phyloP scores from a whole-genome alignment of 2,329 filamentous ascomycete species.

The Sclerotinia subarctica region DNA sequence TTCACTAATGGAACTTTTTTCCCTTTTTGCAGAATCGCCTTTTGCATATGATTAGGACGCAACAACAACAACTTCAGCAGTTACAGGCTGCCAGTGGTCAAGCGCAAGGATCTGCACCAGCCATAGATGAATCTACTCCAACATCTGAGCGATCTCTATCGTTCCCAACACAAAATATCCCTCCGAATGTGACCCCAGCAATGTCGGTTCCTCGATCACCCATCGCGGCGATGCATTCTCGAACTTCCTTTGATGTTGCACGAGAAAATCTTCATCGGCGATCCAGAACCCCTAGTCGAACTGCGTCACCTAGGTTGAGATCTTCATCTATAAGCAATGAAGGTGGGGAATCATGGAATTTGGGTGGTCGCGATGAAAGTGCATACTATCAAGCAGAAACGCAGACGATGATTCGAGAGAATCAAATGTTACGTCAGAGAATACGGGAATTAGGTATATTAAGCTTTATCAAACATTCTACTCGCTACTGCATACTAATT shows the following conservation, averaged over 20 bases:
- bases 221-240: constrained; percentile 41
- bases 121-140: constrained; percentile 43
- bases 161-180: constrained; percentile 41
- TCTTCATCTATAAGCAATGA: constrained; percentile 58
- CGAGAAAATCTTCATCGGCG: constrained; percentile 53
- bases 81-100: constrained; percentile 47
- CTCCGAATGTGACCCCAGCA: constrained; percentile 40
- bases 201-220: constrained; percentile 53
- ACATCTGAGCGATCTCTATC: constrained; percentile 47
- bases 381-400: constrained; percentile 82
- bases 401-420: constrained; percentile 72
- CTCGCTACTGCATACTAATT: constrained; percentile 16
- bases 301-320: constrained; percentile 53
- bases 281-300: constrained; percentile 58
- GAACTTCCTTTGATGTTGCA: constrained; percentile 58
- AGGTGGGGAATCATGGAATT: constrained; percentile 54
- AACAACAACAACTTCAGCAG: constrained; percentile 67
- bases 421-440: constrained; percentile 75
- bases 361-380: constrained; percentile 68
- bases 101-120: constrained; percentile 42
- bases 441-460: constrained; percentile 67
- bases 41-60: constrained; percentile 70
- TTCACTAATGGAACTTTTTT: not conserved
- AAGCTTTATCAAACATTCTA: not conserved
- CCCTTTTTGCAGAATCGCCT: constrained; percentile 60